A percentile compares a stretch with the other conserved stretches of the same genome.
These are phyloP conservation scores for Pichia sp. DNA, from an alignment of 1,139 yeast species.

Conservation along the genomic window DNA sequence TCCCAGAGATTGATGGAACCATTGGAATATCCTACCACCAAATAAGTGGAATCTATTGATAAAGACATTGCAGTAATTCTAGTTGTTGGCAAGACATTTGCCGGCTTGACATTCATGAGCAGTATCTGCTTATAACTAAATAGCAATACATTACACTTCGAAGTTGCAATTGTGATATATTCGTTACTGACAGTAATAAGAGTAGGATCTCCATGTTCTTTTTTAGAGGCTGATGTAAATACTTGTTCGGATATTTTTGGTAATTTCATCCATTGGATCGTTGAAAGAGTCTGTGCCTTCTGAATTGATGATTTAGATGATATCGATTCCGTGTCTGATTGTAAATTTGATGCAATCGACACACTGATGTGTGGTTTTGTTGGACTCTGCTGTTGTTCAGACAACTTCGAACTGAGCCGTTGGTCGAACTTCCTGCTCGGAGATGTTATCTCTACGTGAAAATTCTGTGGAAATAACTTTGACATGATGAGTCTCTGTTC, in stretches of 20 bases:
- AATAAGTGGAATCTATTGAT: slow-evolving; percentile 49
- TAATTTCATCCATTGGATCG: slow-evolving; percentile 41
- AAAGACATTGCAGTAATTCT: slow-evolving; percentile 34
- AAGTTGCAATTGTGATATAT: slow-evolving; percentile 61
- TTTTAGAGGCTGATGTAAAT: slow-evolving; percentile 37
- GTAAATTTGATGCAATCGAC: not conserved
- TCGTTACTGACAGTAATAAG: slow-evolving; percentile 45
- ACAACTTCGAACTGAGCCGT: slow-evolving; percentile 13
- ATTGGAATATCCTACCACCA: slow-evolving; percentile 45
- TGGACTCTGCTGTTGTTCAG: slow-evolving; percentile 7
- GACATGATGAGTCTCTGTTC: too few species aligned
- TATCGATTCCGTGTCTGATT: not conserved
- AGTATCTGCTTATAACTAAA: slow-evolving; percentile 60
- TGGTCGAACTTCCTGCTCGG: slow-evolving; percentile 14
- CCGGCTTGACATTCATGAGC: slow-evolving; percentile 20
- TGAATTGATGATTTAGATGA: not conserved
- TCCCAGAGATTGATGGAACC: slow-evolving; percentile 52
- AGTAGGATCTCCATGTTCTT: slow-evolving; percentile 50
- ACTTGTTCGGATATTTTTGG: slow-evolving; percentile 40
- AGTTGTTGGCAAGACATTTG: slow-evolving; percentile 20
- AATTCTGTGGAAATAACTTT: too few species aligned
- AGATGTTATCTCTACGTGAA: not conserved
- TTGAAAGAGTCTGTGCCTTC: not conserved
- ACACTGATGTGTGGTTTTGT: not conserved
- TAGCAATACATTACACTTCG: slow-evolving; percentile 53